Percentiles rank a stretch among this genome's conserved stretches.
These are phyloP conservation scores for Aegilops longissima DNA, from an alignment of 176 grass and related monocot genomes.

Conservation along the genomic window DNA sequence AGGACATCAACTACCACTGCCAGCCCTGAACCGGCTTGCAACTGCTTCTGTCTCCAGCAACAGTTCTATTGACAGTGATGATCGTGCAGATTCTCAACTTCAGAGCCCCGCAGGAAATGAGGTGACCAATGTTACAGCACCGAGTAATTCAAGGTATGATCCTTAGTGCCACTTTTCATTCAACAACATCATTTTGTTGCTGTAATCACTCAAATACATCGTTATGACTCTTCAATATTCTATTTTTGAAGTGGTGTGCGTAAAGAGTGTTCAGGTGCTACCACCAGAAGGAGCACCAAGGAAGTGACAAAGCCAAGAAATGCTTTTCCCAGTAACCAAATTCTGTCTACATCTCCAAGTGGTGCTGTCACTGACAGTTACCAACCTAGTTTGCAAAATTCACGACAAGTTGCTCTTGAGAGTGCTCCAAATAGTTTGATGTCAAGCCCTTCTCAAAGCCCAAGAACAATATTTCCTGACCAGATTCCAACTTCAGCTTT, in stretches of 20 bases:
- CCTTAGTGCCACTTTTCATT: conserved; percentile 8
- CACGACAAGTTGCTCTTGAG: conserved; percentile 57
- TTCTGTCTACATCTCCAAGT: conserved; percentile 60
- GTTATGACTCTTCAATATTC: conserved; percentile 30
- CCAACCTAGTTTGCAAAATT: conserved; percentile 59
- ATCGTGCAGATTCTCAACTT: conserved; percentile 71
- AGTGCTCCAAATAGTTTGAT: conserved; percentile 94
- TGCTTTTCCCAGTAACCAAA: conserved; percentile 55
- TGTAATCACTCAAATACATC: conserved; percentile 22
- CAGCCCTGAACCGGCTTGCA: conserved; percentile 52
- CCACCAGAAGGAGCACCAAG: conserved; percentile 52
- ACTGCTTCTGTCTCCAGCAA: conserved; percentile 88
- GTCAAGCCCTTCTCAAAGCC: conserved; percentile 94
- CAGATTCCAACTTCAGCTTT: conserved; percentile 87
- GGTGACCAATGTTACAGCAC: conserved; percentile 42
- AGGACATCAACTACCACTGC: conserved; percentile 69
- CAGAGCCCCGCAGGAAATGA: conserved; percentile 73
- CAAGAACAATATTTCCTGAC: conserved; percentile 75
- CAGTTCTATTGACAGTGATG: conserved; percentile 86
- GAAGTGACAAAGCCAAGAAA: conserved; percentile 51
- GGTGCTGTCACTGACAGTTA: conserved; percentile 44
- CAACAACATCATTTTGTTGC: conserved; percentile 5
- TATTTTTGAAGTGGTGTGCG: conserved; percentile 52
- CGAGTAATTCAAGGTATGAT: conserved; percentile 64
- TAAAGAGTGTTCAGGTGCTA: conserved; percentile 52